A percentile compares a stretch with the other conserved stretches of the same genome.
phyloP scores from a whole-genome alignment of 164 flowering plant species.

The Vitis riparia region DNA sequence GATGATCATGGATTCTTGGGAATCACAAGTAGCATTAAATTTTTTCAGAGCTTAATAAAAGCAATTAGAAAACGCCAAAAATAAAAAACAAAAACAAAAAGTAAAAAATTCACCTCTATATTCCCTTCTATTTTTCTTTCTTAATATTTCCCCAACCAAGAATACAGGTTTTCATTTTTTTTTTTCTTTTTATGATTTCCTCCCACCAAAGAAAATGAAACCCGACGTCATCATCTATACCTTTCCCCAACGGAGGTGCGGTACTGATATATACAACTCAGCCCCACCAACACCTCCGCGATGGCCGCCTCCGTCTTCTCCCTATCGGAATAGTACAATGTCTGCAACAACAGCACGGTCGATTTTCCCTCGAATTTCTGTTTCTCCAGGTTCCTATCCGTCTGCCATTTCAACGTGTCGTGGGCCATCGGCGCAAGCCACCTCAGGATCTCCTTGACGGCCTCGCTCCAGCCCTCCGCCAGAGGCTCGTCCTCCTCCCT shows the following conservation, averaged over 20 bases:
- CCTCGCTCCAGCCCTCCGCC: slow-evolving; percentile 66
- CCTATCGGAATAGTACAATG: slow-evolving; percentile 68
- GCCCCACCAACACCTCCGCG: slow-evolving; percentile 70
- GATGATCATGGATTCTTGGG: too few species aligned
- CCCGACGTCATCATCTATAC: neutral
- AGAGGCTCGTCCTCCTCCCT: slow-evolving; percentile 22
- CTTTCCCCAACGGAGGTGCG: neutral
- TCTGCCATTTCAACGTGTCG: slow-evolving; percentile 66
- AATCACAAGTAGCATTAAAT: too few species aligned
- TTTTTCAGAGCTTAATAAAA: too few species aligned
- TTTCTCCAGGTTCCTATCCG: slow-evolving; percentile 64
- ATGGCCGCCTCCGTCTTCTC: slow-evolving; percentile 85
- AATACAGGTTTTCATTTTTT: too few species aligned
- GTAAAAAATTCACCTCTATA: too few species aligned
- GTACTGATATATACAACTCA: slow-evolving; percentile 57
- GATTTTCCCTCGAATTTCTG: slow-evolving; percentile 49
- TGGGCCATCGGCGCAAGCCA: slow-evolving; percentile 85
- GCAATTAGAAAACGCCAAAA: too few species aligned
- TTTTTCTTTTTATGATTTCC: too few species aligned
- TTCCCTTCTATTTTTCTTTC: too few species aligned
- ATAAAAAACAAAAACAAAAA: too few species aligned
- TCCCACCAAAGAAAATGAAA: neutral
- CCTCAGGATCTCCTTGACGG: slow-evolving; percentile 40
- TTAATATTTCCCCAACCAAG: too few species aligned
- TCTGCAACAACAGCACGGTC: slow-evolving; percentile 61